phyloP scores from a whole-genome alignment of 352 stramenopile genomes.

The Phytophthora agathidicida region DNA sequence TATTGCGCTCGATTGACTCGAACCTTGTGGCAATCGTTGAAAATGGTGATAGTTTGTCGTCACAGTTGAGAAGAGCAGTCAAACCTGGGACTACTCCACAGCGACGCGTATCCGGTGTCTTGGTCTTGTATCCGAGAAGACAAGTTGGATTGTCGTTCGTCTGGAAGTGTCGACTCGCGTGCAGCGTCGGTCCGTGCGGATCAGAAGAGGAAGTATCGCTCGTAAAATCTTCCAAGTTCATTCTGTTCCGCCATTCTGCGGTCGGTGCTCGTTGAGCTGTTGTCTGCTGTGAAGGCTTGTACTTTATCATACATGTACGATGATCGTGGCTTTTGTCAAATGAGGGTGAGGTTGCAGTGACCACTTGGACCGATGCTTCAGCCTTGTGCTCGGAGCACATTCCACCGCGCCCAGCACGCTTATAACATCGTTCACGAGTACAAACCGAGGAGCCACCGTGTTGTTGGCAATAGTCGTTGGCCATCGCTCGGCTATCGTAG shows the following conservation, averaged over 20 bases:
- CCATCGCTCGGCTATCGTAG: slow-evolving; percentile 45
- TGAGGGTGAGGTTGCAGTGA: slow-evolving; percentile 4
- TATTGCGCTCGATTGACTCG: neutral
- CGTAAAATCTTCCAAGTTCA: neutral
- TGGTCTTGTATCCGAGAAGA: neutral
- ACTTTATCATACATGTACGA: neutral
- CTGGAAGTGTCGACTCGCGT: neutral
- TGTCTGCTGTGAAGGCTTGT: neutral
- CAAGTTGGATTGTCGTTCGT: neutral
- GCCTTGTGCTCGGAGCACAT: slow-evolving; percentile 37
- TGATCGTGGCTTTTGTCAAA: slow-evolving; percentile 8
- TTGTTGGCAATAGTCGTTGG: slow-evolving; percentile 48
- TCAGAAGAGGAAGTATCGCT: slow-evolving; percentile 1
- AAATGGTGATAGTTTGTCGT: slow-evolving; percentile 10
- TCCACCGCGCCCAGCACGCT: slow-evolving; percentile 31
- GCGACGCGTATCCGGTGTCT: neutral
- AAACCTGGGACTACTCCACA: neutral
- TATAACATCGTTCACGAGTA: slow-evolving; percentile 18
- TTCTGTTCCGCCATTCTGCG: slow-evolving; percentile 1
- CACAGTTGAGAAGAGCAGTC: slow-evolving; percentile 9
- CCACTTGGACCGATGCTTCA: slow-evolving; percentile 7
- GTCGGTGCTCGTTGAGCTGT: neutral
- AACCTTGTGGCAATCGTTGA: neutral
- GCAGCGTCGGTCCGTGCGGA: neutral
- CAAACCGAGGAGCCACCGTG: slow-evolving; percentile 50